Evolutionary conservation across 192 early-diverging fungal genomes (phyloP), one percentile per base, ranked within the genome.

Genomic region (Rhizophagus clarus): DNA sequence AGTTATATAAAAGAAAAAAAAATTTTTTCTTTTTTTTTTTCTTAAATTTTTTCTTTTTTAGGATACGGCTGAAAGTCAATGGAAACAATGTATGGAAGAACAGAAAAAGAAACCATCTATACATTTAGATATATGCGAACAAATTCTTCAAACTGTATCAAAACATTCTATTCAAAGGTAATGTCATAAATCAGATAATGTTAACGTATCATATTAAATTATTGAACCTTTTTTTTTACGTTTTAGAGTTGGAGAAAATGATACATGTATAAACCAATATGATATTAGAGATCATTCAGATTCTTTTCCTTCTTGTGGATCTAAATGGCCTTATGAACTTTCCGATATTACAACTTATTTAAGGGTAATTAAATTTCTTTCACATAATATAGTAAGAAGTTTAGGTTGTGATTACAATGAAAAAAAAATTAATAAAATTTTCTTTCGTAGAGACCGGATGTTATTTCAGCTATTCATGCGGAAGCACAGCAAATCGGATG

Each of bases 401-500:
- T 75, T 32, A 22, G n/a, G 26, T n/a, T 29, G 8, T 45, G 42
- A 45, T 45, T 45, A 11, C 12, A 45, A 45, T 45, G 42, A 40
- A 40, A 40, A 40, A n/a, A 67, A 40, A 47, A 49, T 20, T 42
- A 49, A 29, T 29, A n/a, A 31, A 22, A 1, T n/a, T 34, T 12
- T 47, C 1, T 20, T 76, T 69, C 77, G 17, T 84, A 92, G 88
- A 69, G 79, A 70, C n/a, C 68, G 15, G 89, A 88, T 14, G 85
- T 93, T n/a, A 69, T 84, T 63, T 29, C 24, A 5, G 90, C 89
- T 0, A 83, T 95, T 47, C 90, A 95, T 85, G 90, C 87, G 2
- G 66, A 76, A 22, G 68, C 61, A 14, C 77, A 84, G 42, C 47
- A 42, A 28, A 61, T 64, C 12, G 84, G 75, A 7, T 96, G 94